These are phyloP conservation scores for Trifolium pratense DNA, from an alignment of 306 rosid species.

Conservation along the genomic window DNA sequence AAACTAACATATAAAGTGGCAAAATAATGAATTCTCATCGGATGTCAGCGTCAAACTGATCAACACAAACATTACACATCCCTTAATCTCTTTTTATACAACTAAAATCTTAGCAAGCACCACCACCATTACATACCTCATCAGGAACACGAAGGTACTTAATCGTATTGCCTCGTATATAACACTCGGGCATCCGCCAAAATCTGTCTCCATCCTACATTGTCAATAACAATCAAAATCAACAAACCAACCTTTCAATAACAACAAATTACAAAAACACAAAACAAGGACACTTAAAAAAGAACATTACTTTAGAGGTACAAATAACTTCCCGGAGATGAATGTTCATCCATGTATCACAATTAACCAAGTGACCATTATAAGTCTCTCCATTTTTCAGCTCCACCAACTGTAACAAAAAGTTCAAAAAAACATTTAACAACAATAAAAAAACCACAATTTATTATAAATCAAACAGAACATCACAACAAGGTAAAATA, in stretches of 20 bases:
- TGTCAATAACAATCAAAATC: conserved; percentile 4
- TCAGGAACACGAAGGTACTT: conserved; percentile 98
- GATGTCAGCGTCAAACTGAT: not conserved
- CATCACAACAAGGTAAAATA: not conserved
- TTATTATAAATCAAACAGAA: conserved; percentile 13
- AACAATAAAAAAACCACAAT: not conserved
- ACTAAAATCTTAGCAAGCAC: not conserved
- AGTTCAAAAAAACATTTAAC: not conserved
- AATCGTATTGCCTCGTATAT: conserved; percentile 93
- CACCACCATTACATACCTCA: conserved; percentile 61
- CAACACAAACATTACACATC: not conserved
- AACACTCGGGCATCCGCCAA: conserved; percentile 99
- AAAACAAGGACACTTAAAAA: not conserved
- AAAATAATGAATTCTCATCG: not conserved
- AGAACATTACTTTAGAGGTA: conserved; percentile 74
- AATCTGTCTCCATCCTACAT: conserved; percentile 95
- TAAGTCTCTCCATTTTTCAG: conserved; percentile 97
- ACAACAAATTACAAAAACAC: not conserved
- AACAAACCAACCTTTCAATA: not conserved
- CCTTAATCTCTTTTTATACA: not conserved
- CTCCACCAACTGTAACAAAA: conserved; percentile 78
- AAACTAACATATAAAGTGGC: not conserved
- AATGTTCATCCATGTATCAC: conserved; percentile 99
- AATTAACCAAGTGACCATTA: conserved; percentile 97
- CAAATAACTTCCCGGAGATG: conserved; percentile 99